Percentiles rank a stretch among this genome's conserved stretches.
These are phyloP conservation scores for Eutrema salsugineum DNA, from an alignment of 441 rosid genomes.

Conservation along the genomic window DNA sequence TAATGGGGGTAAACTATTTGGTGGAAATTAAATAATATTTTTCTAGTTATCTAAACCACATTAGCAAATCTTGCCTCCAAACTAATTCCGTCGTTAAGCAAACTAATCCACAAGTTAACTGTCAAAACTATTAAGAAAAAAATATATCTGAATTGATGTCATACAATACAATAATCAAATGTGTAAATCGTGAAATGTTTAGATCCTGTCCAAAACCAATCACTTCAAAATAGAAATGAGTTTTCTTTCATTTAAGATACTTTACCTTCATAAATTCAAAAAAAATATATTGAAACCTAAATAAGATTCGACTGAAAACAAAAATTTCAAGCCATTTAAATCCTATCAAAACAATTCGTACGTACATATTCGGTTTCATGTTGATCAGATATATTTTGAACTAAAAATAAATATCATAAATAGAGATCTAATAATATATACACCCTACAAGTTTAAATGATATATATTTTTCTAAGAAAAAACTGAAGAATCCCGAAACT, in stretches of 20 bases:
- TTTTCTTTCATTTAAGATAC: not conserved
- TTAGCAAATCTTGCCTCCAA: not conserved
- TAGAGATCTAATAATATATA: not conserved
- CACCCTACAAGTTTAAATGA: too few species aligned
- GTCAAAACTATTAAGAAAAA: not conserved
- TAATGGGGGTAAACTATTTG: not conserved
- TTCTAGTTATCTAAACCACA: constrained; percentile 21
- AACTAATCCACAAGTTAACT: constrained; percentile 27
- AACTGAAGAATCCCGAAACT: too few species aligned
- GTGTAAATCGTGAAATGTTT: not conserved
- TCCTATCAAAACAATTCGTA: not conserved
- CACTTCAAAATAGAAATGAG: not conserved
- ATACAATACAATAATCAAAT: not conserved
- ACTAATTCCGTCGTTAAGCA: not conserved
- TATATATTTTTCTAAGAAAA: too few species aligned
- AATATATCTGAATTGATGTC: not conserved
- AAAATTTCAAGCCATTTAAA: not conserved
- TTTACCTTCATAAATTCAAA: not conserved
- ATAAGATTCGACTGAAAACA: not conserved
- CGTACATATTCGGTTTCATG: not conserved
- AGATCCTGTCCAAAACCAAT: not conserved
- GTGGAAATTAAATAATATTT: not conserved
- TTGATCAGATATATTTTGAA: not conserved
- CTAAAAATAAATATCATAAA: not conserved
- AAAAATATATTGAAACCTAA: not conserved